phyloP scores from a whole-genome alignment of 345 rosid species.

The Hibiscus syriacus region DNA sequence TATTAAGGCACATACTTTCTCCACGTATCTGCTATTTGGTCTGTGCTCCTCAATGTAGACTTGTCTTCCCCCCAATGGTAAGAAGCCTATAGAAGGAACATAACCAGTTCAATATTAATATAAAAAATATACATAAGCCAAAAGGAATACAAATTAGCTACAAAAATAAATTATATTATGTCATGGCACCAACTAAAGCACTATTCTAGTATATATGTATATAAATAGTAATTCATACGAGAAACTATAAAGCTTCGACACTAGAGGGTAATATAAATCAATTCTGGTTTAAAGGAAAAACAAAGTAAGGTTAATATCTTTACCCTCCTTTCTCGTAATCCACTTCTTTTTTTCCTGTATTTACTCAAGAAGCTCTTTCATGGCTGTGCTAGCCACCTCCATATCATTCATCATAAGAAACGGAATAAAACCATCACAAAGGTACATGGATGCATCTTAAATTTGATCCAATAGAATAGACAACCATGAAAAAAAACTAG shows the following conservation, averaged over 20 bases:
- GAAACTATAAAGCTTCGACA: not conserved
- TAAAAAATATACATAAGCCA: no score
- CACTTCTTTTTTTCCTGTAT: not conserved
- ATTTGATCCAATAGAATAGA: not conserved
- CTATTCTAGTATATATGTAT: not conserved
- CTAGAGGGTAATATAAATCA: not conserved
- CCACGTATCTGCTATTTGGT: slow-evolving; percentile 78
- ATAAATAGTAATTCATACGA: not conserved
- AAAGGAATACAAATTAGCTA: not conserved
- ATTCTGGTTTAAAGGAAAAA: not conserved
- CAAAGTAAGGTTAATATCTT: not conserved
- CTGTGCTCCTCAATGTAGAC: slow-evolving; percentile 89
- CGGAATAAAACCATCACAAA: not conserved
- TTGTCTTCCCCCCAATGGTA: slow-evolving; percentile 83
- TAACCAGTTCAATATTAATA: no score
- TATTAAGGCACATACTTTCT: slow-evolving; percentile 56
- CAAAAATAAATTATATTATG: no score
- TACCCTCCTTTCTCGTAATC: not conserved
- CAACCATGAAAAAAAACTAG: not conserved
- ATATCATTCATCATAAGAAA: not conserved
- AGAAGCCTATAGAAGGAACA: no score
- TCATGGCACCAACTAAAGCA: no score
- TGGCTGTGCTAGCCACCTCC: not conserved
- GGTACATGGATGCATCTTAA: not conserved
- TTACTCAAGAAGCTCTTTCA: not conserved